These are phyloP conservation scores for Cornus kousa DNA, from an alignment of 148 eudicot genomes.

Conservation along the genomic window DNA sequence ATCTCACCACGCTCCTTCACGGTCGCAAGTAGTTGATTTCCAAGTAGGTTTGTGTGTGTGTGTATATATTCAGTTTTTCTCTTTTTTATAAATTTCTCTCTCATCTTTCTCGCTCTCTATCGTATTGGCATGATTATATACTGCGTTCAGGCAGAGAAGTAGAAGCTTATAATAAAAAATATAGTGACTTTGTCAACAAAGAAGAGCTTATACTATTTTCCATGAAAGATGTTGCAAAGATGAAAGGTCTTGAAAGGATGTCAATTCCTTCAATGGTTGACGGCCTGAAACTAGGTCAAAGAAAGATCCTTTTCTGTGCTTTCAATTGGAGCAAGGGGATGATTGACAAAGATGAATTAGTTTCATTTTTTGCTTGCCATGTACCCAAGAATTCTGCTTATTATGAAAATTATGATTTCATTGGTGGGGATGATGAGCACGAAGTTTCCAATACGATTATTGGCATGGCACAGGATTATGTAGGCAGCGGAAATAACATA, in stretches of 20 bases:
- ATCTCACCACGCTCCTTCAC: too few relatives aligned
- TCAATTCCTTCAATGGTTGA: constrained; percentile 92
- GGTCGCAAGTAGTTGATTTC: too few relatives aligned
- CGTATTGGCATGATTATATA: too few relatives aligned
- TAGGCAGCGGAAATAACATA: too few relatives aligned
- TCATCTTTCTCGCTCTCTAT: too few relatives aligned
- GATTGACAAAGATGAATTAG: constrained; percentile 61
- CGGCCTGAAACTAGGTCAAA: constrained; percentile 95
- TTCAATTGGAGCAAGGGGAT: constrained; percentile 51
- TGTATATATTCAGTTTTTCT: too few relatives aligned
- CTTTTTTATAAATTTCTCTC: too few relatives aligned
- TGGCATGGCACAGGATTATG: too few relatives aligned
- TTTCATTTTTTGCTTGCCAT: constrained; percentile 72
- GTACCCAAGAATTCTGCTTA: constrained; percentile 93
- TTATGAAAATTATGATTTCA: constrained; percentile 38
- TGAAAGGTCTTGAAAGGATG: neutral
- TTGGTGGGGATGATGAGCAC: constrained; percentile 45
- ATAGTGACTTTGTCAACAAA: constrained; percentile 82
- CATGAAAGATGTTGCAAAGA: constrained; percentile 76
- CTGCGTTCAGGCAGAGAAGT: too few relatives aligned
- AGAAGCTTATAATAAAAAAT: constrained; percentile 45
- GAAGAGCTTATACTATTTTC: constrained; percentile 87
- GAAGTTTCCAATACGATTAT: constrained; percentile 44
- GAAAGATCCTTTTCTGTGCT: constrained; percentile 83
- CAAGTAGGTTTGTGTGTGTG: too few relatives aligned